phyloP scores from a whole-genome alignment of 129 eudicot genomes.

The Heracleum sosnowskyi region DNA sequence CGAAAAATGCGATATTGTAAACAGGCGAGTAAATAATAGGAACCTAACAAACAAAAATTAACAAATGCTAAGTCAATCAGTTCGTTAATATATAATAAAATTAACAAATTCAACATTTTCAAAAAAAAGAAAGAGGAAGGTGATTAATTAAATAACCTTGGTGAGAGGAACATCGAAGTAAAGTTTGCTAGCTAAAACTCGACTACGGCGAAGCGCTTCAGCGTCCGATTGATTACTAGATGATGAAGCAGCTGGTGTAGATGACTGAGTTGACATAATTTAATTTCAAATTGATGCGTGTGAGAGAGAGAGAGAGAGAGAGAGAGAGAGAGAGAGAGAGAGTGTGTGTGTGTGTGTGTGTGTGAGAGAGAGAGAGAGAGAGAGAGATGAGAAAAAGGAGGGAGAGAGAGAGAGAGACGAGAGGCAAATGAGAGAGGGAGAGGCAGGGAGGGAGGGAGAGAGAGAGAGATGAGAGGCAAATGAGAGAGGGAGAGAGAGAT shows the following conservation, averaged over 20 bases:
- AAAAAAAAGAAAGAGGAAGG: neutral
- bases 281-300: neutral
- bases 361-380: neutral
- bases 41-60: constrained; percentile 37
- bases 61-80: constrained; percentile 1
- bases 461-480: too few relatives aligned
- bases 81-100: neutral
- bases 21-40: constrained; percentile 72
- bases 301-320: neutral
- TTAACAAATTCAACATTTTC: neutral
- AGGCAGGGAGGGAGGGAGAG: neutral
- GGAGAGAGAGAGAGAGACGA: neutral
- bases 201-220: constrained; percentile 45
- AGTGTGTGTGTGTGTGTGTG: too few relatives aligned
- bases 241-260: constrained; percentile 1
- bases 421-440: neutral
- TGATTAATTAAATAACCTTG: neutral
- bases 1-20: constrained; percentile 73
- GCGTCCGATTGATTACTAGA: constrained; percentile 22
- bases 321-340: neutral
- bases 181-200: constrained; percentile 62
- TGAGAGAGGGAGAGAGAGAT: neutral
- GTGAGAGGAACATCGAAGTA: constrained; percentile 61
- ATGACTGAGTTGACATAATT: neutral
- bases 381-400: too few relatives aligned